Conservation (phyloP, 1,284 basidiomycete genomes). For the Cutaneotrichosporon arboriforme region DNA sequence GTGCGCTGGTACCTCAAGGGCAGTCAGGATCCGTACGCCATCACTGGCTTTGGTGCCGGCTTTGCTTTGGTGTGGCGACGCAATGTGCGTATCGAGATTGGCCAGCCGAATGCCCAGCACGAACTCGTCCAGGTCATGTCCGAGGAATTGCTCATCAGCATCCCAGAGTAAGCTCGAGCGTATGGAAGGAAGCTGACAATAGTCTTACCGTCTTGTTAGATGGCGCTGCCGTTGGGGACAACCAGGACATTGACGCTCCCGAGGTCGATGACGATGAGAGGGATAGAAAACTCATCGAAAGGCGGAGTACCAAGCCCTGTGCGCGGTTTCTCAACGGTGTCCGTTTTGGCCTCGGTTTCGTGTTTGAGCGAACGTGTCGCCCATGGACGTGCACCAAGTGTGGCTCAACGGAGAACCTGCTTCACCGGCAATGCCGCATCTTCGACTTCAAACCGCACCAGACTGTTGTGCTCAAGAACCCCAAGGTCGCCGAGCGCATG, state of each 20-base stretch:
- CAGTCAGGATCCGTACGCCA: conserved; percentile 70
- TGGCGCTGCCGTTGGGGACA: conserved; percentile 48
- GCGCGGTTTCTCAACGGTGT: conserved; percentile 82
- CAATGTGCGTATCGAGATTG: conserved; percentile 66
- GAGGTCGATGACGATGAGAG: background rate
- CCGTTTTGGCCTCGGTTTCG: conserved; percentile 82
- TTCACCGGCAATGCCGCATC: conserved; percentile 72
- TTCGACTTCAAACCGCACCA: conserved; percentile 83
- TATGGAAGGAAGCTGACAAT: background rate
- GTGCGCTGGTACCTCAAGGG: conserved; percentile 82
- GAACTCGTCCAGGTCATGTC: conserved; percentile 83
- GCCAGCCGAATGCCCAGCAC: conserved; percentile 64
- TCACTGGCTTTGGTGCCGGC: conserved; percentile 73
- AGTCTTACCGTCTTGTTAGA: conserved; percentile 51
- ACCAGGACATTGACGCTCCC: conserved; percentile 1
- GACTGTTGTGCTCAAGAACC: conserved; percentile 62
- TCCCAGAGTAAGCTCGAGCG: conserved; percentile 65
- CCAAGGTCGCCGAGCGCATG: conserved; percentile 46
- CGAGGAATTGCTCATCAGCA: conserved; percentile 70
- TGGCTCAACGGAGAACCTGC: conserved; percentile 54
- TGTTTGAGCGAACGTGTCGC: conserved; percentile 78
- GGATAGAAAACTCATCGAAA: conserved; percentile 8
- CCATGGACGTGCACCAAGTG: conserved; percentile 58
- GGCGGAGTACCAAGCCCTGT: conserved; percentile 54
- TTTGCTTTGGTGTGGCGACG: conserved; percentile 85